phyloP scores from a whole-genome alignment of 306 rosid genomes.

The Castanopsis chinensis region DNA sequence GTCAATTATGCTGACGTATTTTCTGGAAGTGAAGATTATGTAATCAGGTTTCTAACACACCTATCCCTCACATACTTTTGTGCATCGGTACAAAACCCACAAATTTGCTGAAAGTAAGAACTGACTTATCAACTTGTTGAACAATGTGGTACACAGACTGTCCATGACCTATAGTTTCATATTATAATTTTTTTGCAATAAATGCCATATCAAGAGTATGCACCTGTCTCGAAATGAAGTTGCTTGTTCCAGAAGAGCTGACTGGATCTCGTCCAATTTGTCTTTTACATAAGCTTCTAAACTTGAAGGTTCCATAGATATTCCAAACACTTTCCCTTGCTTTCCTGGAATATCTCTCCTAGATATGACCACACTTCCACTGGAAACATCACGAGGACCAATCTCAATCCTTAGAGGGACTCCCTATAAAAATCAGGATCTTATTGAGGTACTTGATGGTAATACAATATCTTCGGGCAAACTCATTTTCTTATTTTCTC shows the following conservation, averaged over 20 bases:
- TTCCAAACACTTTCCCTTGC: constrained; percentile 90
- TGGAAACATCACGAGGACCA: constrained; percentile 93
- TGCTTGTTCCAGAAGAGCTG: constrained; percentile 67
- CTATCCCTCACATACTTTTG: too few relatives aligned
- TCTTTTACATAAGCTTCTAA: constrained; percentile 76
- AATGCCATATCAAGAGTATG: constrained; percentile 13
- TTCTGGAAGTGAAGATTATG: too few relatives aligned
- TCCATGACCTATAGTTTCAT: too few relatives aligned
- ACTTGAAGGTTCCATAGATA: constrained; percentile 79
- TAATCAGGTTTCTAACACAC: too few relatives aligned
- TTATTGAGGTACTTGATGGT: constrained; percentile 1
- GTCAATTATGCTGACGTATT: too few relatives aligned
- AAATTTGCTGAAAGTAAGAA: too few relatives aligned
- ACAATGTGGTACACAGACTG: too few relatives aligned
- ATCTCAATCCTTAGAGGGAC: constrained; percentile 96
- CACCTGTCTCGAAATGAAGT: constrained; percentile 88
- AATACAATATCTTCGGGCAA: neutral
- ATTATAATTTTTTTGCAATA: neutral
- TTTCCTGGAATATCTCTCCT: constrained; percentile 97
- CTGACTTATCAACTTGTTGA: too few relatives aligned
- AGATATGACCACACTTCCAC: constrained; percentile 79
- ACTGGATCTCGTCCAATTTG: constrained; percentile 79
- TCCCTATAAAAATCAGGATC: constrained; percentile 56
- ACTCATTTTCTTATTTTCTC: neutral
- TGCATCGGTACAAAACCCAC: too few relatives aligned